A percentile compares a stretch with the other conserved stretches of the same genome.
phyloP scores from a whole-genome alignment of 2,329 filamentous ascomycete species.

The Fusarium liriodendri region DNA sequence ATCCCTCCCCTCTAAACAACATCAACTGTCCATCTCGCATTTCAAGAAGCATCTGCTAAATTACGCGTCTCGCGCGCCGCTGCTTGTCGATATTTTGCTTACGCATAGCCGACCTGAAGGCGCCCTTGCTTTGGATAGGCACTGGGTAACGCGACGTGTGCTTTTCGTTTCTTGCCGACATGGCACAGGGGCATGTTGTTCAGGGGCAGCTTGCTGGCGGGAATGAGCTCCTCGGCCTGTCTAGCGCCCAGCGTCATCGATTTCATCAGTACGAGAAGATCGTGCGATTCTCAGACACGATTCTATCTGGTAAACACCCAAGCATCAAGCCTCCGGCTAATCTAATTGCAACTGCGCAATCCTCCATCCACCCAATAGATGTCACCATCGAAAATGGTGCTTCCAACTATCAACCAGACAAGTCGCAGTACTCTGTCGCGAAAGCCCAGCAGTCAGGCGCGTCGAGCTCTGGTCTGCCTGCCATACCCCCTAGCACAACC shows the following conservation, averaged over 20 bases:
- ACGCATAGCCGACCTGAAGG: constrained; percentile 16
- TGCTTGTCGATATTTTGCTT: constrained; percentile 21
- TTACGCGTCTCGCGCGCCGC: constrained; percentile 21
- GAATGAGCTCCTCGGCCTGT: constrained; percentile 42
- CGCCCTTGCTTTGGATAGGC: constrained; percentile 23
- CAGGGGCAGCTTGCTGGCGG: constrained; percentile 26
- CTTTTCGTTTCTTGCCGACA: constrained; percentile 35
- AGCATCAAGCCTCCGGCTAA: constrained; percentile 67
- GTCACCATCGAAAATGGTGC: constrained; percentile 30
- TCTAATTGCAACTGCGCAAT: constrained; percentile 43
- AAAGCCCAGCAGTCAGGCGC: constrained; percentile 48
- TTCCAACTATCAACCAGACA: constrained; percentile 34
- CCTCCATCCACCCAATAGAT: constrained; percentile 36
- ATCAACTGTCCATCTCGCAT: constrained; percentile 14
- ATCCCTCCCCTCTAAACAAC: constrained; percentile 15
- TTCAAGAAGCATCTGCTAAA: constrained; percentile 16
- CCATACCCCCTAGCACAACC: constrained; percentile 42
- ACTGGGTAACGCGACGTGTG: constrained; percentile 37
- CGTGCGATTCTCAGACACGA: constrained; percentile 80
- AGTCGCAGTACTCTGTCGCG: constrained; percentile 50
- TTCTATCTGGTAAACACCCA: constrained; percentile 81
- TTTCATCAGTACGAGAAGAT: constrained; percentile 82
- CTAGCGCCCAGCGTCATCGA: constrained; percentile 65
- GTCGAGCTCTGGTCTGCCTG: constrained; percentile 6
- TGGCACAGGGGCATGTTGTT: constrained; percentile 43